Base-by-base conservation (phyloP, 192 early-diverging fungal genomes). In the Coemansia sp. region DNA sequence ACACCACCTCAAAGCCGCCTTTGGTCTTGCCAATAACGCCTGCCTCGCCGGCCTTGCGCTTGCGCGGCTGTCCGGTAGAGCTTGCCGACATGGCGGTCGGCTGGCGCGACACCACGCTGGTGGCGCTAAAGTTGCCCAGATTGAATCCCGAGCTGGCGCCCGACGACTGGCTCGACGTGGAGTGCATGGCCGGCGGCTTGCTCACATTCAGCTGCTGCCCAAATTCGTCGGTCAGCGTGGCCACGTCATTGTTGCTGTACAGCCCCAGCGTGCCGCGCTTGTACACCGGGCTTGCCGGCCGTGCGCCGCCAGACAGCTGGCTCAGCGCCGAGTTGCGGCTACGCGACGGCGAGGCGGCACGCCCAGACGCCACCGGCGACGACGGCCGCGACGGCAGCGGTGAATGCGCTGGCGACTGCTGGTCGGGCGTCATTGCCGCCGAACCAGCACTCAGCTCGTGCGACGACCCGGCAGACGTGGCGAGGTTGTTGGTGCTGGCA, bases 1-100 rank as follows among this genome's bases (percentile, higher is more conserved):
- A 76, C 15, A 76, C 66, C n/a, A 76, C 62, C 53, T 76, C 73
- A 55, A 76, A 76, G 1, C 73, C 73, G 20, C 66, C 73, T 44
- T 69, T 76, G 41, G 73, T 76, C 47, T 55, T 69, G 19, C 73
- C 73, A 1, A 76, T 59, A n/a, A 76, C 67, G 5, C 59, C 73
- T 12, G 66, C 67, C 31, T 76, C 73, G 31, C 63, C 73, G 1
- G 73, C 73, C 59, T 76, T 70, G 50, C 73, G 73, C 58, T 76
- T 76, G 15, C 62, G 71, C 60, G 62, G 59, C 21, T n/a, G 22
- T 14, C 30, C 32, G 9, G 19, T 11, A n/a, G 44, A 39, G 42
- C 39, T 50, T 26, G 44, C 47, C 15, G 50, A 21, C 22, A 28
- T 30, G 2, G 45, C 45, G 19, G 38, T 50, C 10, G 55, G 55